Evolutionary conservation across 2,329 filamentous ascomycete species (phyloP).

Genomic region (Pezicula neosporulosa): DNA sequence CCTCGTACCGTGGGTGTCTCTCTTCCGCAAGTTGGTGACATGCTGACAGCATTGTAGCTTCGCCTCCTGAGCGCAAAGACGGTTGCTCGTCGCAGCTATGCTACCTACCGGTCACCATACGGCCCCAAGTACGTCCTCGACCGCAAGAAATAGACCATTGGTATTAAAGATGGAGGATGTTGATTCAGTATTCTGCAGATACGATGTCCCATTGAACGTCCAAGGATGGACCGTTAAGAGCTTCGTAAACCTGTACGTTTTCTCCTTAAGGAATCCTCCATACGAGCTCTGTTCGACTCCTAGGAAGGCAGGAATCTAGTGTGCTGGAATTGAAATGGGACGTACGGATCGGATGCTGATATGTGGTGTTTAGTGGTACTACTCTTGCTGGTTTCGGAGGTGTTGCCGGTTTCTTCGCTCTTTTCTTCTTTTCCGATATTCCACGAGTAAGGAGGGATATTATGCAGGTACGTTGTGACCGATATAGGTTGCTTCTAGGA

Average conservation of each 20-base stretch:
- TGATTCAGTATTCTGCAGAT: slow-evolving; percentile 37
- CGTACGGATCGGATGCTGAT: not conserved
- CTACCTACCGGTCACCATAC: slow-evolving; percentile 57
- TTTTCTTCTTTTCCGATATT: slow-evolving; percentile 61
- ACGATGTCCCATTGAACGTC: slow-evolving; percentile 54
- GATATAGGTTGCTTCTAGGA: not conserved
- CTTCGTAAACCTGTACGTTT: slow-evolving; percentile 44
- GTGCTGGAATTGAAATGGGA: not conserved
- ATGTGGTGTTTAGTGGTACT: slow-evolving; percentile 39
- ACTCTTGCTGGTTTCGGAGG: slow-evolving; percentile 53
- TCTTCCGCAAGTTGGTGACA: too few species aligned
- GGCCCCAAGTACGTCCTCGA: slow-evolving; percentile 58
- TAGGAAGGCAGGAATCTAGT: not conserved
- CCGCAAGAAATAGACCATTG: slow-evolving; percentile 9
- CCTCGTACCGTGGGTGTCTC: too few species aligned
- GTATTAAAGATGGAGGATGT: not conserved
- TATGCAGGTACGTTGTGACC: slow-evolving; percentile 43
- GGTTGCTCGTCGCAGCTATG: slow-evolving; percentile 11
- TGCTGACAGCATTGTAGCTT: slow-evolving; percentile 9
- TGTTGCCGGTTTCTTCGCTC: slow-evolving; percentile 49
- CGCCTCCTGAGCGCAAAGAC: slow-evolving; percentile 12
- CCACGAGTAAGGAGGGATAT: slow-evolving; percentile 58
- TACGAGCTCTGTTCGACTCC: not conserved
- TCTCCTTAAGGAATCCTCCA: not conserved
- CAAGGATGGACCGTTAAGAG: slow-evolving; percentile 48